Evolutionary conservation across 768 basidiomycete genomes (phyloP).

Genomic region (Pleurotus sapidus): DNA sequence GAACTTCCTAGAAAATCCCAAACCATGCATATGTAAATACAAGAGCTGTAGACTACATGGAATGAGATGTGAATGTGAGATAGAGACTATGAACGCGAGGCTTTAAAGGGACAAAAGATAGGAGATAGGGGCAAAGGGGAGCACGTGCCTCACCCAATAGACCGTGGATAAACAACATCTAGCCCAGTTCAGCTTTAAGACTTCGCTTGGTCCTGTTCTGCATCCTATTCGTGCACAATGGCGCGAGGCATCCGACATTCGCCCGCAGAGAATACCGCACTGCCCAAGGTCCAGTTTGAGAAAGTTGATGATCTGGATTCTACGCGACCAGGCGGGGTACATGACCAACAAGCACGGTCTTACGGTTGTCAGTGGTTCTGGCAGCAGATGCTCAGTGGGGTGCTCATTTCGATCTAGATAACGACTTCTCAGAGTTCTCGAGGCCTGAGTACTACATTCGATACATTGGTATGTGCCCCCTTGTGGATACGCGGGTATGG

Average conservation of each 20-base stretch:
- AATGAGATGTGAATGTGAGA: too few species aligned
- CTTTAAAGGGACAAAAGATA: too few species aligned
- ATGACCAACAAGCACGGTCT: slow-evolving; percentile 57
- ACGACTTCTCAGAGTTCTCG: slow-evolving; percentile 69
- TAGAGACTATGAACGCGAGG: too few species aligned
- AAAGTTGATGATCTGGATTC: slow-evolving; percentile 63
- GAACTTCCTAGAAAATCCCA: too few species aligned
- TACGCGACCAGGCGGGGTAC: slow-evolving; percentile 59
- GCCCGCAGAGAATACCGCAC: slow-evolving; percentile 24
- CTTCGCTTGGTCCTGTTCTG: too few species aligned
- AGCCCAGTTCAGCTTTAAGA: too few species aligned
- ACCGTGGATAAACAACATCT: too few species aligned
- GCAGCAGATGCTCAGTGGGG: not conserved
- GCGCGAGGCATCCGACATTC: slow-evolving; percentile 33
- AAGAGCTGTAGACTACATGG: too few species aligned
- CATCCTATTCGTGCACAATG: slow-evolving; percentile 20
- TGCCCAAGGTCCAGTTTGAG: slow-evolving; percentile 70
- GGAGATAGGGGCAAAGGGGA: too few species aligned
- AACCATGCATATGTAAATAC: too few species aligned
- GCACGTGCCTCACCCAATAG: too few species aligned
- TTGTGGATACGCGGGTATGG: slow-evolving; percentile 6
- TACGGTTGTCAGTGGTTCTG: slow-evolving; percentile 65
- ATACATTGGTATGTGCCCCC: slow-evolving; percentile 66
- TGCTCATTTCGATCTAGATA: slow-evolving; percentile 24
- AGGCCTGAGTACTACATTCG: slow-evolving; percentile 87